A percentile compares a stretch with the other conserved stretches of the same genome.
Evolutionary conservation across 192 early-diverging fungal species (phyloP).

Genomic region (Linnemannia exigua): DNA sequence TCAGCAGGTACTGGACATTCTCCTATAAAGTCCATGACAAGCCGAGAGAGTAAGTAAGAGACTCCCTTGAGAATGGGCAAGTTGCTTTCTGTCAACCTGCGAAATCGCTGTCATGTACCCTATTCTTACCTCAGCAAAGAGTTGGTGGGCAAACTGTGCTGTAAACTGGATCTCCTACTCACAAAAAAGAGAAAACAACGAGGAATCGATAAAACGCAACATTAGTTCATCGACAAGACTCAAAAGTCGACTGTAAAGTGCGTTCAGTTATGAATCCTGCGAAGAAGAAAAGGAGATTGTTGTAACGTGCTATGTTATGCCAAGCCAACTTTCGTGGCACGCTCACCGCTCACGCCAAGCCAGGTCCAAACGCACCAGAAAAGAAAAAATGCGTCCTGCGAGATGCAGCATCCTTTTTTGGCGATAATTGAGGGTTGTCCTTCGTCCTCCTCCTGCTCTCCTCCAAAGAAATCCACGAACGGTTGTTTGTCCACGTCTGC

Average conservation of each 20-base stretch:
- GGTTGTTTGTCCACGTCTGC: background rate
- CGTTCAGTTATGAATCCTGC: background rate
- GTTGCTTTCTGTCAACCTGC: background rate
- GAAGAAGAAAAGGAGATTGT: background rate
- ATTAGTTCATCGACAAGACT: background rate
- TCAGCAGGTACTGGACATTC: constrained; percentile 80
- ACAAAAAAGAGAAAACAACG: background rate
- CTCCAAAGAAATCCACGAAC: background rate
- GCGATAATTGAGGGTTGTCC: background rate
- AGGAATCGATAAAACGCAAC: background rate
- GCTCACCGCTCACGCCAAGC: constrained; percentile 2
- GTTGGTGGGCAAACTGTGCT: constrained; percentile 65
- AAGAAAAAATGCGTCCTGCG: background rate
- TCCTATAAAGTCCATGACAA: constrained; percentile 66
- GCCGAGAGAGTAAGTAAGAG: background rate
- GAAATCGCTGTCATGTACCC: background rate
- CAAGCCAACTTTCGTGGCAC: background rate
- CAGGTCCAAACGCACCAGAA: background rate
- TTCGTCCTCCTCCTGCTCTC: background rate
- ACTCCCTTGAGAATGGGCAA: background rate
- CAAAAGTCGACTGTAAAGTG: background rate
- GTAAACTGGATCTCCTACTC: constrained; percentile 70
- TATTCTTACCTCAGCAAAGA: constrained; percentile 59
- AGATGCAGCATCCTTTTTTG: background rate
- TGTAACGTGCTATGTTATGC: background rate